Conservation (phyloP, 176 grass and related monocot genomes). For the Carex myosuroides region DNA sequence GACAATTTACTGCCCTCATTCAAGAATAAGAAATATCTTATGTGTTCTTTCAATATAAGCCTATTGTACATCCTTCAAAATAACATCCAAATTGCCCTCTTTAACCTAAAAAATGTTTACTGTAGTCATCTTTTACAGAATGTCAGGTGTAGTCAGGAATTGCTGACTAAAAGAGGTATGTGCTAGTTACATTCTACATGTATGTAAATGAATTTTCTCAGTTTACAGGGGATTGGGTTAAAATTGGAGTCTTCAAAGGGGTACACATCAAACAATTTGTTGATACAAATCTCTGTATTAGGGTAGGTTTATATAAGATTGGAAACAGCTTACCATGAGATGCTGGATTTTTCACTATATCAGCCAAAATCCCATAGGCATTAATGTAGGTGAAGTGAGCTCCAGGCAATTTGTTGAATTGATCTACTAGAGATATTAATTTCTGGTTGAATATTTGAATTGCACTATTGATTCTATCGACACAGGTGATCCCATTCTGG, state of each 20-base stretch:
- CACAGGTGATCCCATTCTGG: conserved; percentile 52
- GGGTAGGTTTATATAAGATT: neutral
- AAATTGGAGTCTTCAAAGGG: neutral
- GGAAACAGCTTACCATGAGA: conserved; percentile 24
- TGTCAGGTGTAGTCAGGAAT: neutral
- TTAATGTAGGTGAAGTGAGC: conserved; percentile 91
- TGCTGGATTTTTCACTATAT: conserved; percentile 38
- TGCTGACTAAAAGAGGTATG: neutral
- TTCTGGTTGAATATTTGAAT: conserved; percentile 75
- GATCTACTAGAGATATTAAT: conserved; percentile 44
- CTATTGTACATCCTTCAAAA: neutral
- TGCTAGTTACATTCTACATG: neutral
- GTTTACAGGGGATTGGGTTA: neutral
- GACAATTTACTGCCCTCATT: neutral
- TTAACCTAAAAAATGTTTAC: neutral
- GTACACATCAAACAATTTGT: neutral
- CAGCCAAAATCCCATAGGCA: conserved; percentile 58
- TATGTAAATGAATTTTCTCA: neutral
- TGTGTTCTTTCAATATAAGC: neutral
- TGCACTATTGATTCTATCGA: conserved; percentile 48
- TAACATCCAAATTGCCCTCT: neutral
- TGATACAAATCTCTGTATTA: neutral
- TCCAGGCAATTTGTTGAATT: conserved; percentile 58
- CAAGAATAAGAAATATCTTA: neutral
- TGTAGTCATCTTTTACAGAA: neutral